A percentile compares a stretch with the other conserved stretches of the same genome.
Conservation (phyloP, 2,329 filamentous ascomycete species). For the Myrmaecium sp. region DNA sequence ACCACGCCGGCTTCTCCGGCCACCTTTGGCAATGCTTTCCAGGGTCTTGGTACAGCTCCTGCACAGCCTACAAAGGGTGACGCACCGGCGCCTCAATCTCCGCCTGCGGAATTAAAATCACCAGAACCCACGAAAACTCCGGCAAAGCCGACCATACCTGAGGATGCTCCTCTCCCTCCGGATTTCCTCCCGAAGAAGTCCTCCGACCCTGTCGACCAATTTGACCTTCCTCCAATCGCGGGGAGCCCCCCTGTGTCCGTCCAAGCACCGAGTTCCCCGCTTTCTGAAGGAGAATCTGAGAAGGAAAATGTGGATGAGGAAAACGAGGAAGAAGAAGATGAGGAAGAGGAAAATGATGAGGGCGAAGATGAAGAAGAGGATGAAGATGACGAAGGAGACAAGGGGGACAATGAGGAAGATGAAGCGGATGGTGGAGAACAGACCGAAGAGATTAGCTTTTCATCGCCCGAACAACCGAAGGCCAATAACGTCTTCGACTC, state of each 20-base stretch:
- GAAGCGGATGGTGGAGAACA: too few species aligned
- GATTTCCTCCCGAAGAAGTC: constrained; percentile 14
- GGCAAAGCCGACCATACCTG: constrained; percentile 10
- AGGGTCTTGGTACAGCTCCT: background rate
- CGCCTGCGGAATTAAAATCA: constrained; percentile 5
- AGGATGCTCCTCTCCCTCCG: constrained; percentile 27
- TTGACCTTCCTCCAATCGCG: constrained; percentile 27
- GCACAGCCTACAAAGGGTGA: background rate
- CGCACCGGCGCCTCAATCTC: constrained; percentile 1
- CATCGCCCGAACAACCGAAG: too few species aligned
- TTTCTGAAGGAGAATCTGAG: constrained; percentile 13
- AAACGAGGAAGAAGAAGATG: constrained; percentile 14
- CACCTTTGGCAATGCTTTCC: background rate
- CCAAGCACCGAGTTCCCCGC: constrained; percentile 18
- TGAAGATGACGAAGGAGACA: constrained; percentile 33
- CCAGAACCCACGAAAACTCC: constrained; percentile 6
- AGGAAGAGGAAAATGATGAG: constrained; percentile 23
- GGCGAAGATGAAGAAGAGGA: constrained; percentile 32
- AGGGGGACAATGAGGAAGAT: too few species aligned
- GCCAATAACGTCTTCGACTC: too few species aligned
- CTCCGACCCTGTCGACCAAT: constrained; percentile 20
- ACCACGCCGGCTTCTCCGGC: background rate
- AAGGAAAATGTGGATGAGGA: constrained; percentile 19
- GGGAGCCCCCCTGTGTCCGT: constrained; percentile 30
- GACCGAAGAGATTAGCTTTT: too few species aligned